Evolutionary conservation across 352 stramenopile genomes (phyloP).

Genomic region (Phytophthora sp.): DNA sequence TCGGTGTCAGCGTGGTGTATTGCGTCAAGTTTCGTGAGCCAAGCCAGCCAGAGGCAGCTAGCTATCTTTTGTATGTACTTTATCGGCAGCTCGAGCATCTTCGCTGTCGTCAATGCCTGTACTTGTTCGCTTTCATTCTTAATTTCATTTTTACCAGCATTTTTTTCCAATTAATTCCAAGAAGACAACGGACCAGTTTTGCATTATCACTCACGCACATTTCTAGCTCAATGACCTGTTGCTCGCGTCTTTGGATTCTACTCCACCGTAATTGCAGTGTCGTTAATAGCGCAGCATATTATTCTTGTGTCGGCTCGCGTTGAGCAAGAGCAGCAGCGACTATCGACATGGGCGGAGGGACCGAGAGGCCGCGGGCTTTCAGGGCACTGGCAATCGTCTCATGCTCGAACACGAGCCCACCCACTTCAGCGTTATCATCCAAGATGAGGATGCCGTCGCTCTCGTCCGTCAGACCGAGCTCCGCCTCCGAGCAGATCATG

Average conservation of each 20-base stretch:
- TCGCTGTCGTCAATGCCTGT: constrained; percentile 36
- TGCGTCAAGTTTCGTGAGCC: constrained; percentile 44
- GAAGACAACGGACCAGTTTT: constrained; percentile 40
- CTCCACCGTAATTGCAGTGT: neutral
- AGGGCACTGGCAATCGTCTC: constrained; percentile 45
- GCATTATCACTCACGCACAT: constrained; percentile 18
- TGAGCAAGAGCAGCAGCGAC: constrained; percentile 9
- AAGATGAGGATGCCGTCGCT: constrained; percentile 80
- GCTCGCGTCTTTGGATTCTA: no score
- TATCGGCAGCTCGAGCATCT: constrained; percentile 38
- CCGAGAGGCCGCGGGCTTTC: constrained; percentile 22
- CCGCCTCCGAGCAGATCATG: constrained; percentile 86
- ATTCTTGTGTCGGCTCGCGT: constrained; percentile 7
- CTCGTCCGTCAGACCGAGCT: constrained; percentile 63
- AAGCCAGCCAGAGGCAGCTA: constrained; percentile 40
- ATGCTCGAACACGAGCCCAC: constrained; percentile 56
- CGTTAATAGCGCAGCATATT: no score
- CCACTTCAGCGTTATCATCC: constrained; percentile 57
- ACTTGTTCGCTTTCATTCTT: constrained; percentile 35
- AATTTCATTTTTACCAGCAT: constrained; percentile 27
- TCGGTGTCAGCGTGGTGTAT: constrained; percentile 41
- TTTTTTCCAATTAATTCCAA: constrained; percentile 31
- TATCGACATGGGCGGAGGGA: constrained; percentile 12
- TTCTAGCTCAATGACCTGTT: constrained; percentile 12
- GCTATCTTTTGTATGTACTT: constrained; percentile 48